Conservation (phyloP, 768 basidiomycete genomes). For the Leccinum disarticulatum region DNA sequence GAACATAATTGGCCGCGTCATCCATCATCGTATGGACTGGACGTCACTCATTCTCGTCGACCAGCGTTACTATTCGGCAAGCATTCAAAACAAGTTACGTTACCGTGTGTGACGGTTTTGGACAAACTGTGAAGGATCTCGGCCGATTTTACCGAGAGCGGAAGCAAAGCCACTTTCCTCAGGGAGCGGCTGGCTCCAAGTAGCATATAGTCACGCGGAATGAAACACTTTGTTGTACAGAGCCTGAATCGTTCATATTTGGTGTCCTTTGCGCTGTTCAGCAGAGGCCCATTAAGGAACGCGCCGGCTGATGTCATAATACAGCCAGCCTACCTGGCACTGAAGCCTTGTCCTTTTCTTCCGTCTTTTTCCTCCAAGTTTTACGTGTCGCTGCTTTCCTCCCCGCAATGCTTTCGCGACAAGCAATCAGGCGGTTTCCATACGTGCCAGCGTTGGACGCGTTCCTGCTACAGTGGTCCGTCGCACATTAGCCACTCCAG, state of each 20-base stretch:
- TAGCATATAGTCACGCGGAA: constrained; percentile 4
- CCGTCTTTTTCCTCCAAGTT: background rate
- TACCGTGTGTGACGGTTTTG: constrained; percentile 62
- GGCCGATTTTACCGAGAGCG: constrained; percentile 69
- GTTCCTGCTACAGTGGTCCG: constrained; percentile 18
- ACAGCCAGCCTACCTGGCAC: background rate
- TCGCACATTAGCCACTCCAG: constrained; percentile 48
- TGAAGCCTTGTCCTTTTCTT: background rate
- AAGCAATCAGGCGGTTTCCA: constrained; percentile 37
- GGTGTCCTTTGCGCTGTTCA: background rate
- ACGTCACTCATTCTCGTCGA: constrained; percentile 88
- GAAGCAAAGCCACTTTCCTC: constrained; percentile 22
- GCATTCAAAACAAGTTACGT: constrained; percentile 80
- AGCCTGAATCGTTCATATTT: constrained; percentile 1
- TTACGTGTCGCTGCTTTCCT: background rate
- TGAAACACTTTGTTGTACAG: constrained; percentile 3
- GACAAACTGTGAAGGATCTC: constrained; percentile 66
- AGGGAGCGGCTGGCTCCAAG: background rate
- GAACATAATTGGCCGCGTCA: constrained; percentile 88
- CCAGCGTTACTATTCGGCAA: constrained; percentile 66
- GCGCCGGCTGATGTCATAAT: background rate
- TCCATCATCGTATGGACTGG: constrained; percentile 90
- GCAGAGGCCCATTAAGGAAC: background rate
- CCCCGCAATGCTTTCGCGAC: constrained; percentile 38
- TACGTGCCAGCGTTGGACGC: constrained; percentile 23